Evolutionary conservation across 2,329 filamentous ascomycete genomes (phyloP), one percentile per base, ranked within the genome.

Genomic region (Verruconis gallopava): DNA sequence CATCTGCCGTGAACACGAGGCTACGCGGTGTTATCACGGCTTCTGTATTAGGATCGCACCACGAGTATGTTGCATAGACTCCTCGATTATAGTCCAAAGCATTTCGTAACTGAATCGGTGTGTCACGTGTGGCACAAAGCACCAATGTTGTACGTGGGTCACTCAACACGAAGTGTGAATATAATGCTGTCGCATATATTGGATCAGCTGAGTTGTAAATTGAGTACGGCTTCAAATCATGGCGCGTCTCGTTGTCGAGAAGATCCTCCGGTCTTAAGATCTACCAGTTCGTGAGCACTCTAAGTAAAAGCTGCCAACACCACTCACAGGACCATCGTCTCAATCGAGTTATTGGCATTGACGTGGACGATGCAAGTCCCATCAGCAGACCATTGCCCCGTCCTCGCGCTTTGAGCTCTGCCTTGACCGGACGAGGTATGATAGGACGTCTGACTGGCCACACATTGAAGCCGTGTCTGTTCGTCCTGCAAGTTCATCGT

Each of bases 291-390:
- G 3, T 40, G 14, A 17, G 48, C 36, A 1, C 42, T 37, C 20
- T 48, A 32, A 18, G 51, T 42, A 33, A 44, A n/a, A n/a, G n/a
- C n/a, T n/a, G n/a, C n/a, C n/a, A n/a, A n/a, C n/a, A n/a, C 49
- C 46, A 38, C 60, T 53, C 57, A 74, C 59, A 77, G 51, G 4
- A 75, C 62, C 51, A 70, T 75, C 1, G 67, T 68, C 49, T 69
- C 63, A n/a, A 73, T 60, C 44, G 59, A 54, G 40, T 71, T 61
- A 47, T 72, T 65, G 15, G 63, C 66, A 44, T 64, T 70, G 32
- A 67, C 66, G 2, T 73, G 71, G 44, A 79, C 53, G 18, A 79
- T 52, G 17, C 65, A 69, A 1, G 71, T 75, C 4, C 75, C 75
- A 53, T 79, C 75, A 13, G 70, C 59, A 5, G 67, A 62, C 34